Evolutionary conservation across 1,284 basidiomycete species (phyloP).

Genomic region (Malassezia psittaci): DNA sequence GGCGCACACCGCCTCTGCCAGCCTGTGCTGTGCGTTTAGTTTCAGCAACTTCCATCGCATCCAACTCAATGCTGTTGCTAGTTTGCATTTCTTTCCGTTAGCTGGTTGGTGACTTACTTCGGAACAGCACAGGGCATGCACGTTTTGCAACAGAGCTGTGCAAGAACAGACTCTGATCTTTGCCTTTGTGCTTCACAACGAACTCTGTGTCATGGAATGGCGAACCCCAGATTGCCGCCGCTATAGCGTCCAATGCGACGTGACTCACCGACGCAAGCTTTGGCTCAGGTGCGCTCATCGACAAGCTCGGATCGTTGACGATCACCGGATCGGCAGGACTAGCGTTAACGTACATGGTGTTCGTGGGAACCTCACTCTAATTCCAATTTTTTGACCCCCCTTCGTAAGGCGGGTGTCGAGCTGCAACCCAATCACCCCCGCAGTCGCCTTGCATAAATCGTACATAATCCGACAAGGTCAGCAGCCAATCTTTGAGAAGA

Average conservation of each 20-base stretch:
- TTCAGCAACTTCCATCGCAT: conserved; percentile 12
- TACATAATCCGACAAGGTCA: neutral
- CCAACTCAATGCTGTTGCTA: conserved; percentile 2
- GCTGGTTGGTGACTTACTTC: conserved; percentile 2
- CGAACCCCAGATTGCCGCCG: conserved; percentile 9
- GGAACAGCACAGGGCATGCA: conserved; percentile 9
- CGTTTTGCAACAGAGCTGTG: conserved; percentile 10
- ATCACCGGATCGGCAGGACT: neutral
- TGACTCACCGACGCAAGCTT: conserved; percentile 17
- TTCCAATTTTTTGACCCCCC: no score
- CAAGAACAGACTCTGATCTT: conserved; percentile 10
- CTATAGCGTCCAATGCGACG: conserved; percentile 12
- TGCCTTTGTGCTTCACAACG: conserved; percentile 11
- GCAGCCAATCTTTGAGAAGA: neutral
- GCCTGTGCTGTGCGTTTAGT: neutral
- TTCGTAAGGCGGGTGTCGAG: no score
- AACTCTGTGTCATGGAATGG: conserved; percentile 17
- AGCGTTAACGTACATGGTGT: neutral
- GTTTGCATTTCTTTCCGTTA: conserved; percentile 8
- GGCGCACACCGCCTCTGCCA: neutral
- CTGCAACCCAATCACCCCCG: neutral
- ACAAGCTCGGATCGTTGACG: neutral
- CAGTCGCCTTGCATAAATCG: neutral
- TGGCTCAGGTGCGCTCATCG: neutral
- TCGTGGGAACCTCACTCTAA: neutral